These are phyloP conservation scores for Vachellia pachyceras DNA, from an alignment of 306 rosid genomes.

Conservation along the genomic window DNA sequence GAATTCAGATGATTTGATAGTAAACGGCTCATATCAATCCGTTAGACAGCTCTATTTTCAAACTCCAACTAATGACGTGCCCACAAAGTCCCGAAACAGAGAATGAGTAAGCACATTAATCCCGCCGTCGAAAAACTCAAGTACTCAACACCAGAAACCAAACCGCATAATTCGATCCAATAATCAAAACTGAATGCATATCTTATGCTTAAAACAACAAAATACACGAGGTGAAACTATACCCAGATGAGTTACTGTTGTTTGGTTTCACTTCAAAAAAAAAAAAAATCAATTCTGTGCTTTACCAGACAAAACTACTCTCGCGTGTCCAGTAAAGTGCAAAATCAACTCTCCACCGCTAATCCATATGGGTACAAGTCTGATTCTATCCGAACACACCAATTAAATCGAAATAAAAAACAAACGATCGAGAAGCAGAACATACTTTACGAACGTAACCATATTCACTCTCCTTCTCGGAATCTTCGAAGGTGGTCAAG, in stretches of 20 bases:
- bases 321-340: too few relatives aligned
- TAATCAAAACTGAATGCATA: not conserved
- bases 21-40: slow-evolving; percentile 4
- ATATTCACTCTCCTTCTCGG: slow-evolving; percentile 99
- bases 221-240: slow-evolving; percentile 10
- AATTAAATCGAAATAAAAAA: not conserved
- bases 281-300: too few relatives aligned
- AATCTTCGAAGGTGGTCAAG: slow-evolving; percentile 92
- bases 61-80: not conserved
- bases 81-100: slow-evolving; percentile 9
- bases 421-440: slow-evolving; percentile 1
- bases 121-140: not conserved
- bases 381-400: not conserved
- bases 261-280: too few relatives aligned
- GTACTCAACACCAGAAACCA: not conserved
- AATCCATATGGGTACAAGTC: not conserved
- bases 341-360: too few relatives aligned
- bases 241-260: not conserved
- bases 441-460: slow-evolving; percentile 98
- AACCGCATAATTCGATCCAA: not conserved
- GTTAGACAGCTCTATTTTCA: not conserved
- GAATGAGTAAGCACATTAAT: not conserved
- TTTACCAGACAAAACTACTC: too few relatives aligned
- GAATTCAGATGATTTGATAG: not conserved
- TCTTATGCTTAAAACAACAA: not conserved